Evolutionary conservation across 1,139 yeast genomes (phyloP).

Genomic region (Sugiyamaella sp.): DNA sequence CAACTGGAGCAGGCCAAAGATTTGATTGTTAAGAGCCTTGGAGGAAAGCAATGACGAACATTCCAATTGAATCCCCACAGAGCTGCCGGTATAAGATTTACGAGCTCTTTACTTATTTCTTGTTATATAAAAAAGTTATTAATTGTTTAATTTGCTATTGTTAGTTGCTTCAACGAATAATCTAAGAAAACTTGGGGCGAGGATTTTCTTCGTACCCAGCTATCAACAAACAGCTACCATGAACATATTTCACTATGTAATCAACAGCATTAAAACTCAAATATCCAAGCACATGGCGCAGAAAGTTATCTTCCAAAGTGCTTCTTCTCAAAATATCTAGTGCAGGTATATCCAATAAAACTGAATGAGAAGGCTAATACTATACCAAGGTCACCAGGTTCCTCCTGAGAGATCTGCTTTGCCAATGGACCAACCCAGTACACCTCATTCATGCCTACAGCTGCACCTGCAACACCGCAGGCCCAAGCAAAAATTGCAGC

Average conservation of each 20-base stretch:
- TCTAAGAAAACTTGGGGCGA: too few relatives aligned
- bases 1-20: conserved; percentile 53
- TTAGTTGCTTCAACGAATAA: too few relatives aligned
- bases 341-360: conserved; percentile 16
- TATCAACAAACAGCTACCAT: too few relatives aligned
- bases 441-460: conserved; percentile 76
- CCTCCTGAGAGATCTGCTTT: conserved; percentile 49
- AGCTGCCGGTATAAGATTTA: neutral
- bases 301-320: conserved; percentile 12
- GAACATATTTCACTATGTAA: too few relatives aligned
- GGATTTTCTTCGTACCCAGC: too few relatives aligned
- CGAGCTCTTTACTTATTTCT: conserved; percentile 3
- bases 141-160: neutral
- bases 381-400: conserved; percentile 80
- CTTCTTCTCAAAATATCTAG: conserved; percentile 15
- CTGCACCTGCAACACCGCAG: conserved; percentile 73
- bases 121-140: conserved; percentile 10
- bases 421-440: conserved; percentile 79
- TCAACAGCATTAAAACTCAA: neutral
- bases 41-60: conserved; percentile 3
- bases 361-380: conserved; percentile 73
- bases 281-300: neutral
- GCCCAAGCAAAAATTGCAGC: conserved; percentile 65
- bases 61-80: neutral
- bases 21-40: conserved; percentile 33